A percentile compares a stretch with the other conserved stretches of the same genome.
phyloP scores from a whole-genome alignment of 2,329 filamentous ascomycete genomes.

The Penicillium sp. region DNA sequence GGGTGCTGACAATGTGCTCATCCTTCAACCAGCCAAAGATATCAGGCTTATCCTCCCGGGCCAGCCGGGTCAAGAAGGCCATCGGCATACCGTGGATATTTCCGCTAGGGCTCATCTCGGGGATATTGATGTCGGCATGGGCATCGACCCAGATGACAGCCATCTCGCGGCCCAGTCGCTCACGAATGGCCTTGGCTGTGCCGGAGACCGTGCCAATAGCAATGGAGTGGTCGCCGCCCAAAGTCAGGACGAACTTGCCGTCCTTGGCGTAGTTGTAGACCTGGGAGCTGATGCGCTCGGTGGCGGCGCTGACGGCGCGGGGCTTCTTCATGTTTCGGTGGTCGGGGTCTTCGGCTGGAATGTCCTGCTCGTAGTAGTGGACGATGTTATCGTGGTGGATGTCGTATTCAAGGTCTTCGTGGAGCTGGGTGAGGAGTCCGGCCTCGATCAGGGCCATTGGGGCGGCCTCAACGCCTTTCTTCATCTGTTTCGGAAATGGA shows the following conservation, averaged over 20 bases:
- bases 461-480: constrained; percentile 86
- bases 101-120: constrained; percentile 82
- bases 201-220: constrained; percentile 92
- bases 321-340: constrained; percentile 95
- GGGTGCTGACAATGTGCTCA: constrained; percentile 58
- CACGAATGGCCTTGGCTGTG: constrained; percentile 78
- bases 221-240: constrained; percentile 95
- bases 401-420: constrained; percentile 82
- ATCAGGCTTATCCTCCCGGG: constrained; percentile 71
- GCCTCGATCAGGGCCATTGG: constrained; percentile 85
- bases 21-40: constrained; percentile 87
- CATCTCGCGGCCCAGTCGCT: constrained; percentile 77
- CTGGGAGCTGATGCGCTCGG: constrained; percentile 73
- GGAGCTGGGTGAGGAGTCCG: constrained; percentile 80
- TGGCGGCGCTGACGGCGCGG: constrained; percentile 80
- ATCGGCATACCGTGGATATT: constrained; percentile 99
- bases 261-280: constrained; percentile 82
- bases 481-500: constrained; percentile 37
- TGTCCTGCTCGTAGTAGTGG: constrained; percentile 75
- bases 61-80: constrained; percentile 83
- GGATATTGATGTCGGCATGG: constrained; percentile 96
- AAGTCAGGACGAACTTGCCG: constrained; percentile 84
- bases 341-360: constrained; percentile 69
- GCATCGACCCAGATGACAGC: constrained; percentile 99
- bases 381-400: constrained; percentile 80